Base-by-base conservation (phyloP, 352 stramenopile genomes). In the Blastocystis sp. region DNA sequence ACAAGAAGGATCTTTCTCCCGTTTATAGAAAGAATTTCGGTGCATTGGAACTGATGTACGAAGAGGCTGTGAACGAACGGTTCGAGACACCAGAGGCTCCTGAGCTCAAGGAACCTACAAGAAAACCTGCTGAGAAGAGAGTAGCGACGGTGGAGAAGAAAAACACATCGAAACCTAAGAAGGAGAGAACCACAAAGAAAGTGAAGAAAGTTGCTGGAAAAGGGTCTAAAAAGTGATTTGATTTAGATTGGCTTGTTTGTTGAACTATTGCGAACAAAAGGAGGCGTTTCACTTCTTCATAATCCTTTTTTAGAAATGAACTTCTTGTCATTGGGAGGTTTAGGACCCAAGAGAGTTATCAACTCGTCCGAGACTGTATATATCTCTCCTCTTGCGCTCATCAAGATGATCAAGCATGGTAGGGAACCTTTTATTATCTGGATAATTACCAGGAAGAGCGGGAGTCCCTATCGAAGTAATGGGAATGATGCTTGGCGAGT, bases 381-480 rank as follows among this genome's bases (percentile, higher is more conserved):
- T 91, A 98, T 99, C 62, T 98, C 95, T 87, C 98, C 96, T 59
- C 92, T 99, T 55, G 96, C 97, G 76, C 92, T 99, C 76, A 93
- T 99, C 18, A 99, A 99, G 92, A 99, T 99, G 97, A 94, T 99
- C 61, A 99, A 99, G 91, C 97, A 99, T 92, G 97, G 93, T 94
- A 79, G 13, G 50, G 23, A 13, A 53, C 34, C 45, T 2, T 39
- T 18, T 3, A 59, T 13, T 11, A 41, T 13, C 26, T 76, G 2
- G 9, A 55, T 56, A 76, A 53, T 76, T 56, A 84, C 63, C 70
- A 84, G 75, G 94, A 29, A 95, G 97, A 18, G 96, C 97, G 8
- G 97, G 97, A 54, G 97, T 99, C 54, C 97, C 97, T n/a, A 99
- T 99, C 96, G 97, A 99, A 92, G 97, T 99, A 18, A 99, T 99